Evolutionary conservation across 2,329 filamentous ascomycete species (phyloP).

Genomic region (Fusarium cicatricum): DNA sequence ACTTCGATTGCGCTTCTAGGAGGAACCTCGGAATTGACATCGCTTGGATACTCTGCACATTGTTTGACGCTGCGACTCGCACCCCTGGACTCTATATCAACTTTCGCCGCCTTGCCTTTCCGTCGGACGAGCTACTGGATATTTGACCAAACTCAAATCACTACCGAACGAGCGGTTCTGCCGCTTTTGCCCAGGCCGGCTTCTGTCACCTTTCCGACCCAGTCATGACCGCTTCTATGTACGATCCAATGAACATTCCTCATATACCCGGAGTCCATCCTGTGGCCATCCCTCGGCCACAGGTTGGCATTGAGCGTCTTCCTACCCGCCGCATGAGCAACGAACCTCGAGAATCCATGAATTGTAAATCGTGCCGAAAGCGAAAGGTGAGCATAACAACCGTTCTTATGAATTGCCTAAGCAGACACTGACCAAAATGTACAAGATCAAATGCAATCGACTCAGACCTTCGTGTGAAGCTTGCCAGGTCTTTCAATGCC

Average conservation of each 20-base stretch:
- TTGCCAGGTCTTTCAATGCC: slow-evolving; percentile 87
- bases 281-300: slow-evolving; percentile 73
- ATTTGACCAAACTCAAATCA: not conserved
- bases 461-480: slow-evolving; percentile 86
- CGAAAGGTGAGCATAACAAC: slow-evolving; percentile 70
- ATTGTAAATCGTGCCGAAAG: slow-evolving; percentile 93
- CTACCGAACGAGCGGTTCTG: not conserved
- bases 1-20: slow-evolving; percentile 13
- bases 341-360: slow-evolving; percentile 90
- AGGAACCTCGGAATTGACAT: slow-evolving; percentile 19
- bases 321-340: slow-evolving; percentile 74
- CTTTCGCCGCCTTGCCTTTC: slow-evolving; percentile 1
- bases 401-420: slow-evolving; percentile 5
- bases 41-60: slow-evolving; percentile 14
- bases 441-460: slow-evolving; percentile 90
- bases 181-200: not conserved
- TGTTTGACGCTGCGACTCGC: slow-evolving; percentile 4
- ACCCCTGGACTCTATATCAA: slow-evolving; percentile 3
- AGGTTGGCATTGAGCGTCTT: slow-evolving; percentile 82
- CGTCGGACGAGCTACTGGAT: not conserved
- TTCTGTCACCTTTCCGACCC: slow-evolving; percentile 6
- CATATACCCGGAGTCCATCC: slow-evolving; percentile 56
- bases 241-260: slow-evolving; percentile 53
- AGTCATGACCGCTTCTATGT: slow-evolving; percentile 52
- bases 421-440: slow-evolving; percentile 10